phyloP scores from a whole-genome alignment of 192 early-diverging fungal species.

The Backusella liffmaniae region DNA sequence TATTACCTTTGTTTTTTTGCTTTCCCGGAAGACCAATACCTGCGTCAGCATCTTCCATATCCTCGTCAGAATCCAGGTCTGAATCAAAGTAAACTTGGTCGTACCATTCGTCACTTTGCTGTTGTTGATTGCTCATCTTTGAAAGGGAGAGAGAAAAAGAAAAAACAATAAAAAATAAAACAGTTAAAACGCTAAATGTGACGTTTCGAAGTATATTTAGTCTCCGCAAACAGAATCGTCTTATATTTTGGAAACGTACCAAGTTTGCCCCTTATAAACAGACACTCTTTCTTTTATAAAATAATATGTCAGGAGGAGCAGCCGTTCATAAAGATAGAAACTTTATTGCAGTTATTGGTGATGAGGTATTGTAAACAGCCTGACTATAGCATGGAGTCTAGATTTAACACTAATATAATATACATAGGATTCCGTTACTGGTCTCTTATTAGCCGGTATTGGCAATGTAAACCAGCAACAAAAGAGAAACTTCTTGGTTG shows the following conservation, averaged over 20 bases:
- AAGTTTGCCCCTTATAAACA: neutral
- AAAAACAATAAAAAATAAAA: neutral
- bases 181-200: neutral
- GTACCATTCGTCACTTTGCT: constrained; percentile 39
- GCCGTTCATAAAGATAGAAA: constrained; percentile 53
- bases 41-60: constrained; percentile 17
- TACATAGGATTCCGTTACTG: constrained; percentile 82
- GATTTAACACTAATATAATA: neutral
- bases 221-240: neutral
- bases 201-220: neutral
- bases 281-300: neutral
- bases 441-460: constrained; percentile 95
- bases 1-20: neutral
- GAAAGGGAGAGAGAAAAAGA: neutral
- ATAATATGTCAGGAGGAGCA: constrained; percentile 26
- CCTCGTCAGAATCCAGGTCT: constrained; percentile 26
- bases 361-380: constrained; percentile 47
- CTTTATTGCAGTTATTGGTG: constrained; percentile 64
- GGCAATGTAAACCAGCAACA: constrained; percentile 94
- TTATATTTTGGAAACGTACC: neutral
- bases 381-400: neutral
- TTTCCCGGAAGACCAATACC: constrained; percentile 18
- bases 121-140: neutral
- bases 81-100: constrained; percentile 56
- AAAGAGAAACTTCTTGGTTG: constrained; percentile 94